Evolutionary conservation across 148 eudicot species (phyloP), one percentile per base, ranked within the genome.

Genomic region (Salicornia ramosissima): DNA sequence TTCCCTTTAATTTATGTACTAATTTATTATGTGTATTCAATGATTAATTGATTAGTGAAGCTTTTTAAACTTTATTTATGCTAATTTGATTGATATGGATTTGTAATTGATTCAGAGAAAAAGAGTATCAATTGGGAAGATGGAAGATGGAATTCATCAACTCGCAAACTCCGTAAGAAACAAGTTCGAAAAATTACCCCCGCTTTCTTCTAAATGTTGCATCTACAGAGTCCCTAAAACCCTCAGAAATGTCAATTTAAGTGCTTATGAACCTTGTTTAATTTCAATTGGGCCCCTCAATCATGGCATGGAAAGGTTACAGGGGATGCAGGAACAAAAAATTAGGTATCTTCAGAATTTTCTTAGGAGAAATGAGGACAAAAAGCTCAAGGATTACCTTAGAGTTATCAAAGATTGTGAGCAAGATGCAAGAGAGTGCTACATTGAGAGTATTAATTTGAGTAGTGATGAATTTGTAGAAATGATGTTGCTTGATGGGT

Each of bases 121-220:
- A 36, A 36, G 40, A 8, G 40, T 36, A 36, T 49, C 69, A 61
- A 19, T 25, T 31, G 40, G 76, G 58, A 49, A 61, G 50, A 72
- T 71, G 65, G 73, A 67, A 39, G 62, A 72, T 53, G 80, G 69
- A 46, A 57, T 73, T 21, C 71, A 78, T n/a, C 52, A 64, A 64
- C 9, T 4, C 6, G 22, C 74, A 22, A 59, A 68, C 2, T 78
- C 81, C 18, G 34, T 73, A 8, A 78, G 73, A 51, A 61, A 16
- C 36, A 78, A 69, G 74, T 78, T 49, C 65, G 81, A 65, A 15
- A 33, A 71, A 29, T 22, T 78, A 30, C 78, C 81, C 25, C 81
- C 77, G 18, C 13, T 77, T 19, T 81, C 81, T 12, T 74, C 75
- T 15, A 74, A 78, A 55, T 78, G 77, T 74, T 78, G 81, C 77